Conservation (phyloP, 1,284 basidiomycete species). For the Microbotryomycetes sp. region DNA sequence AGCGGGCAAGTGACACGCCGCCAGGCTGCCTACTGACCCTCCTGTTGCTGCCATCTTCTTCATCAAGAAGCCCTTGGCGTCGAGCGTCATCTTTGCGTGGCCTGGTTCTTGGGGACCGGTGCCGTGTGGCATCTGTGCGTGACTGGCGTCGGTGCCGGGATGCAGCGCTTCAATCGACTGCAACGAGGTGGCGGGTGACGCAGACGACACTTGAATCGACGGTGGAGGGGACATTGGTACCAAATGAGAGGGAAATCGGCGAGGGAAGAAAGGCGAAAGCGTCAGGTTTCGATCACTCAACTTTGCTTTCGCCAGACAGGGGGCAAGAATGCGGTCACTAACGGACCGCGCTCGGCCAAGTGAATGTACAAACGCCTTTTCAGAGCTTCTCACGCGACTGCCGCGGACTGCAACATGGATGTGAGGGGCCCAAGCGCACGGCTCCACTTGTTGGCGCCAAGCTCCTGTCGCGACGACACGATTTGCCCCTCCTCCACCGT, state of each 20-base stretch:
- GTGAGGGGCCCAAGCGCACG: no score
- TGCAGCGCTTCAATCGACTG: conserved; percentile 20
- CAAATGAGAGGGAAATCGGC: not conserved
- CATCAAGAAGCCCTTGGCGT: conserved; percentile 28
- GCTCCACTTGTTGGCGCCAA: no score
- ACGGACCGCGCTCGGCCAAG: no score
- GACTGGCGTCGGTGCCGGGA: conserved; percentile 5
- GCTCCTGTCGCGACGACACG: no score
- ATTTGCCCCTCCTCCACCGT: no score
- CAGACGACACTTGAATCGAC: conserved; percentile 9
- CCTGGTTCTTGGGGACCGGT: conserved; percentile 14
- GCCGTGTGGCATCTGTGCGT: conserved; percentile 20
- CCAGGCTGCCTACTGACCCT: no score
- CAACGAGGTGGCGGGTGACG: not conserved
- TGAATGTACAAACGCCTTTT: no score
- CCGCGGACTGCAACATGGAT: no score
- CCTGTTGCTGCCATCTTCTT: conserved; percentile 28
- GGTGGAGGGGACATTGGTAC: not conserved
- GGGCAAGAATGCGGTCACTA: no score
- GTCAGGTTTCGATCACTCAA: not conserved
- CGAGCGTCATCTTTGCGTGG: conserved; percentile 18
- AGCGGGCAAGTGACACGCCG: not conserved
- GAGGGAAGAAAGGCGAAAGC: conserved; percentile 10
- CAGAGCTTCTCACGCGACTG: no score
- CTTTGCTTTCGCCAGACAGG: no score